Base-by-base conservation (phyloP, 139 green algal genomes). In the Chlorella vulgaris region DNA sequence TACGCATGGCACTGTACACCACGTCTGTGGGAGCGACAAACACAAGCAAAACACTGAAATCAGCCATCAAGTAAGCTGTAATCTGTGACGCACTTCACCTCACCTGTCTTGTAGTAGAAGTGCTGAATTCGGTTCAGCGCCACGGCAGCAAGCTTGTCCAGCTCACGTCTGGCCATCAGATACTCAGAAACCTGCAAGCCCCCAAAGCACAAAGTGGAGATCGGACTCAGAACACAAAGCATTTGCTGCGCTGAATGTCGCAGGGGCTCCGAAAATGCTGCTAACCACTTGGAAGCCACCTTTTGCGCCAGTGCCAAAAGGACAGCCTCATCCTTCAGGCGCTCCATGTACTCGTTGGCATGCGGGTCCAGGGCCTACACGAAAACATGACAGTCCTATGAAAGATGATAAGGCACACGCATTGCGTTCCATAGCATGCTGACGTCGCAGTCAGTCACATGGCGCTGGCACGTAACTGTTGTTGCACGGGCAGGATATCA, bases 331-430 rank as follows among this genome's bases (percentile, higher is more conserved):
- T 99, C 97, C 69, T 92, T 91, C 42, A 99, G 86, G 28, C 97
- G 89, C 38, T 93, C 85, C 86, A 99, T 88, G 90, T 99, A 99
- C 88, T 97, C 93, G 80, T 98, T 91, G 35, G 95, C 98, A 89
- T 99, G 96, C 0, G 97, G 96, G 84, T 99, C 97, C 26, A 96
- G 94, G 18, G 96, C 88, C 90, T 96, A 58, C n/a, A 35, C 10
- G 29, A 68, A 26, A 24, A 58, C 3, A 33, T 18, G 13, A 31
- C 31, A 35, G 29, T 26, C 22, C 24, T 22, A 53, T 19, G 36
- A 42, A 29, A 33, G 36, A 6, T 35, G 4, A 24, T 29, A 50
- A 7, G 51, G 15, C 35, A 33, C 8, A 43, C 35, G 29, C 31
- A n/a, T n/a, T n/a, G n/a, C n/a, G n/a, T n/a, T n/a, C n/a, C n/a